Base-by-base conservation (phyloP, 164 flowering plant genomes). In the Aristolochia contorta region DNA sequence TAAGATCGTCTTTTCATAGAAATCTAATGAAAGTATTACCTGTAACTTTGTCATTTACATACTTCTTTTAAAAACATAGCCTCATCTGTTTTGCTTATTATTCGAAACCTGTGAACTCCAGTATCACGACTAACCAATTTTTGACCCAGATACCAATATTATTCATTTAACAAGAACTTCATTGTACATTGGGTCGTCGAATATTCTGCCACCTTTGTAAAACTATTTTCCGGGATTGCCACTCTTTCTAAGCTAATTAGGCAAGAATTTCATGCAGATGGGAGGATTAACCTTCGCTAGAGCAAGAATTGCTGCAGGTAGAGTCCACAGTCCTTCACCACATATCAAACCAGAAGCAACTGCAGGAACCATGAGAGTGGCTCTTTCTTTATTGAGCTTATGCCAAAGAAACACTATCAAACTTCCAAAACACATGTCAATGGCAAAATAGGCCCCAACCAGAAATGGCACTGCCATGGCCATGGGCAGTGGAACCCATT, bases 401-500 rank as follows among this genome's bases (percentile, higher is more conserved):
- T 52, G 41, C 86, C 83, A 79, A 7, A 76, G 46, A 53, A 74
- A 79, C 12, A 82, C 57, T 37, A 79, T 79, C 67, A 82, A 67
- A 61, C 83, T 81, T 19, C 85, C 85, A 21, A 81, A 51, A 49
- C 83, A 81, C 85, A 81, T 79, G 22, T 81, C 85, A 46, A 81
- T 77, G 0, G 83, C 69, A 52, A 81, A 81, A 67, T 79, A 81
- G 2, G 70, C 23, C 4, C 85, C 85, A 2, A 81, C 61, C 47
- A 79, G 79, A 67, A 81, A 81, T 9, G 85, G 85, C 18, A 81
- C 79, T 4, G 85, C 85, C 85, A 81, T 77, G 7, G 83, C 83
- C 83, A 81, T 79, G 19, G 58, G 41, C 19, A 32, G 27, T 16
- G 86, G 86, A 15, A 79, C 58, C 77, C 62, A 58, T 65, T 0